phyloP scores from a whole-genome alignment of 2,329 filamentous ascomycete genomes.

The Amphichorda felina region DNA sequence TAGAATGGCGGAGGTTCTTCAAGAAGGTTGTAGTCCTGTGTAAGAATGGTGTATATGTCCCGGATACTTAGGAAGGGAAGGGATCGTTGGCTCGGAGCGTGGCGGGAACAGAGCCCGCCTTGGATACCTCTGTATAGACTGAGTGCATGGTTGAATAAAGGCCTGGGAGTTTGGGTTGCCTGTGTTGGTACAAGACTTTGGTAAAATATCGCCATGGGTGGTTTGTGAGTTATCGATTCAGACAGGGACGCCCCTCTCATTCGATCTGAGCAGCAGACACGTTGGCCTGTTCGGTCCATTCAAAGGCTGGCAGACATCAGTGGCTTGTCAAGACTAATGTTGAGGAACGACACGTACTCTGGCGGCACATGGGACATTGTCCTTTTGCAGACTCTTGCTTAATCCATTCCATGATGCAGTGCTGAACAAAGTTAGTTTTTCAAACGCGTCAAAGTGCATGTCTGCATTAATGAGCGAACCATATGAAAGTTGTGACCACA shows the following conservation, averaged over 20 bases:
- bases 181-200: too few relatives aligned
- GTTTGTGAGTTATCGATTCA: too few relatives aligned
- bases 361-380: conserved; percentile 95
- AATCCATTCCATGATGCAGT: conserved; percentile 94
- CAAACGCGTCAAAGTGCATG: background rate
- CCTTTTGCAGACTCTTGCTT: conserved; percentile 88
- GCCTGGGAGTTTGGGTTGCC: too few relatives aligned
- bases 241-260: too few relatives aligned
- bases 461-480: conserved; percentile 36
- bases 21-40: conserved; percentile 87
- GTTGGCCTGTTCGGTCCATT: conserved; percentile 25
- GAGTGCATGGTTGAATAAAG: background rate
- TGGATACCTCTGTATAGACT: conserved; percentile 1
- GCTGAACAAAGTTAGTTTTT: conserved; percentile 36
- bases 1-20: conserved; percentile 95
- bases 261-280: conserved; percentile 15
- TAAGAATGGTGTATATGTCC: conserved; percentile 65
- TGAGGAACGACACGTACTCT: conserved; percentile 47
- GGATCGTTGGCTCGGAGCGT: conserved; percentile 7
- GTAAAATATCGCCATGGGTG: too few relatives aligned
- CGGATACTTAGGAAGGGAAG: conserved; percentile 22
- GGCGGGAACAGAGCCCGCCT: background rate
- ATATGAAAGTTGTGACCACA: conserved; percentile 98
- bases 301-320: conserved; percentile 24
- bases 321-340: too few relatives aligned